phyloP scores from a whole-genome alignment of 164 flowering plant species.

The Warburgia ugandensis region DNA sequence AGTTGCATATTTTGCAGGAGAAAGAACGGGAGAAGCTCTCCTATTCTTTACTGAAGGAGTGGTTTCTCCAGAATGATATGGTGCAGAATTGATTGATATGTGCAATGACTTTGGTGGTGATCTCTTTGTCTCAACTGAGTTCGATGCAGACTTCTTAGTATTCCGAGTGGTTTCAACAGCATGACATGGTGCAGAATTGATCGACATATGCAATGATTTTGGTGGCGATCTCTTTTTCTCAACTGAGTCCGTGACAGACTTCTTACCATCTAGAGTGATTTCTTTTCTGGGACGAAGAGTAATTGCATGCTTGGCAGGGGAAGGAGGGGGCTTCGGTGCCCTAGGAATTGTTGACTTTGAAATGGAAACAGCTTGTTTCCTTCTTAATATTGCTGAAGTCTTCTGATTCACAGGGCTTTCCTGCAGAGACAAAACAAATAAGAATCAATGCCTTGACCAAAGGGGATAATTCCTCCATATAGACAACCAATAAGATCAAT shows the following conservation, averaged over 20 bases:
- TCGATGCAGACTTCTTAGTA: too few species aligned
- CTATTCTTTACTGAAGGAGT: too few species aligned
- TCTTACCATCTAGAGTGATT: slow-evolving; percentile 23
- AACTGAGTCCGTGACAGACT: slow-evolving; percentile 12
- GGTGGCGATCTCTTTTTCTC: slow-evolving; percentile 29
- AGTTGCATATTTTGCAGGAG: slow-evolving; percentile 21
- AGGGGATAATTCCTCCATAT: too few species aligned
- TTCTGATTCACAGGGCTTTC: slow-evolving; percentile 19
- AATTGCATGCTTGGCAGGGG: slow-evolving; percentile 21
- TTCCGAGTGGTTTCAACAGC: slow-evolving; percentile 17
- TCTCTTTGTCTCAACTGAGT: too few species aligned
- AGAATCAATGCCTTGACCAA: too few species aligned
- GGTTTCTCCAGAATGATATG: too few species aligned
- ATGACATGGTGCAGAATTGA: slow-evolving; percentile 32
- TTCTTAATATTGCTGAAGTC: slow-evolving; percentile 16
- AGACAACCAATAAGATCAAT: too few species aligned
- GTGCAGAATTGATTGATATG: too few species aligned
- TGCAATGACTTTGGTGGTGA: too few species aligned
- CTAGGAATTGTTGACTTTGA: slow-evolving; percentile 20
- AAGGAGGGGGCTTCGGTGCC: slow-evolving; percentile 25
- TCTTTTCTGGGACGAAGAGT: slow-evolving; percentile 21
- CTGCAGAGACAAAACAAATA: slow-evolving; percentile 20
- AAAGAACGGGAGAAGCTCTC: slow-evolving; percentile 13
- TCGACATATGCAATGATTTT: slow-evolving; percentile 57
- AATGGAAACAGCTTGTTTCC: slow-evolving; percentile 19